Evolutionary conservation across 2,329 filamentous ascomycete genomes (phyloP), one percentile per base, ranked within the genome.

Genomic region (Trichoderma harzianum): DNA sequence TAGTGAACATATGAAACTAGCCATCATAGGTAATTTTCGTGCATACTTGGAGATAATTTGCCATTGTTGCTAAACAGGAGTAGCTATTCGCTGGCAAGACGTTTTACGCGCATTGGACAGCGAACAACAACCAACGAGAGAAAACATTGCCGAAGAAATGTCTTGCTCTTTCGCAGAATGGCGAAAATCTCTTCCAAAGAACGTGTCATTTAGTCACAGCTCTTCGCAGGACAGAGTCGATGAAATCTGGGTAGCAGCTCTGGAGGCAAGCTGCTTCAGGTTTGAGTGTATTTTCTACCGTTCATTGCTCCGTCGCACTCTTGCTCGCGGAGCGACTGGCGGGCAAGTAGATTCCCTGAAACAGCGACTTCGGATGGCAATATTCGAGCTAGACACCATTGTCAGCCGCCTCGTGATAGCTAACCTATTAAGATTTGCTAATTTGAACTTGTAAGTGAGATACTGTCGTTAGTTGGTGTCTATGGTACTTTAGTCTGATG

Each of bases 301-400:
- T 92, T 90, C 69, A 92, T 24, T 62, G 8, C 32, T 62, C 60
- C 24, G 12, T 62, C 60, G 32, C 14, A 39, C 60, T 24, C n/a
- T 36, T 8, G 36, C 26, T 21, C 24, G n/a, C 18, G 16, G 26
- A 3, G 14, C 5, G 14, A n/a, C 24, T 3, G 47, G 14, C 0
- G 24, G 14, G 5, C 36, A 18, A 47, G 18, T 30, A 30, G 21
- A 64, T 7, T 11, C 18, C 4, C 26, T 64, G 10, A 64, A 47
- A 16, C 61, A 30, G 61, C 61, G 61, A 21, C 36, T 64, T 12
- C 61, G 61, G 7, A 30, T 36, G 24, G 36, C 61, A 7, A 21
- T 64, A 28, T 64, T 64, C 26, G 61, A 64, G 18, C 16, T 64
- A 21, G 61, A 64, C 16, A 47, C 61, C 16, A 64, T 64, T n/a